A percentile compares a stretch with the other conserved stretches of the same genome.
phyloP scores from a whole-genome alignment of 1,284 basidiomycete species.

The Puccinia polysora region DNA sequence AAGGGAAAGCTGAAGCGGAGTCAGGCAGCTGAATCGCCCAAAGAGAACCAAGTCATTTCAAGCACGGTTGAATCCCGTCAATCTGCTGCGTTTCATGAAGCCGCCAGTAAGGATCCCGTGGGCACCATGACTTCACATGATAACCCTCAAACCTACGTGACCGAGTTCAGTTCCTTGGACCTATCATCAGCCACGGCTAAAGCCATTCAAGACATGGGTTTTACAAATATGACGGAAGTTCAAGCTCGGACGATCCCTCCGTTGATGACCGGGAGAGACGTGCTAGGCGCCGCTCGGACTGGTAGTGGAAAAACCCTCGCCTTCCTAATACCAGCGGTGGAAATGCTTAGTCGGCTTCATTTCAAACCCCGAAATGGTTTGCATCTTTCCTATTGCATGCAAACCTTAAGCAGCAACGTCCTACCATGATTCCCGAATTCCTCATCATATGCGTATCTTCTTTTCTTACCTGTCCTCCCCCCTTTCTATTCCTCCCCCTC shows the following conservation, averaged over 20 bases:
- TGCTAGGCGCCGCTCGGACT: conserved; percentile 90
- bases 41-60: neutral
- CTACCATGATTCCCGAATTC: too few relatives aligned
- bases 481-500: neutral
- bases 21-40: neutral
- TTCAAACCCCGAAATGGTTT: conserved; percentile 95
- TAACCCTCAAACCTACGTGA: neutral
- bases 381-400: too few relatives aligned
- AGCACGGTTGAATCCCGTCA: neutral
- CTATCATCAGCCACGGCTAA: conserved; percentile 71
- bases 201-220: conserved; percentile 81
- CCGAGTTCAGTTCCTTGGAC: conserved; percentile 69
- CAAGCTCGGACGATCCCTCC: conserved; percentile 92
- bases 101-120: conserved; percentile 7
- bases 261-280: conserved; percentile 91
- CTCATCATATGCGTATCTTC: neutral
- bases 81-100: conserved; percentile 4
- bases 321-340: conserved; percentile 89
- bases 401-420: too few relatives aligned
- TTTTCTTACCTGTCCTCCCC: neutral
- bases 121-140: conserved; percentile 23
- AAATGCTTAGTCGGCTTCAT: conserved; percentile 83
- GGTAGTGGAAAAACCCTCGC: conserved; percentile 98
- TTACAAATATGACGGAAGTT: conserved; percentile 90
- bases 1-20: conserved; percentile 19